These are phyloP conservation scores for Simplicillium aogashimaense DNA, from an alignment of 2,329 filamentous ascomycete species.

Conservation along the genomic window DNA sequence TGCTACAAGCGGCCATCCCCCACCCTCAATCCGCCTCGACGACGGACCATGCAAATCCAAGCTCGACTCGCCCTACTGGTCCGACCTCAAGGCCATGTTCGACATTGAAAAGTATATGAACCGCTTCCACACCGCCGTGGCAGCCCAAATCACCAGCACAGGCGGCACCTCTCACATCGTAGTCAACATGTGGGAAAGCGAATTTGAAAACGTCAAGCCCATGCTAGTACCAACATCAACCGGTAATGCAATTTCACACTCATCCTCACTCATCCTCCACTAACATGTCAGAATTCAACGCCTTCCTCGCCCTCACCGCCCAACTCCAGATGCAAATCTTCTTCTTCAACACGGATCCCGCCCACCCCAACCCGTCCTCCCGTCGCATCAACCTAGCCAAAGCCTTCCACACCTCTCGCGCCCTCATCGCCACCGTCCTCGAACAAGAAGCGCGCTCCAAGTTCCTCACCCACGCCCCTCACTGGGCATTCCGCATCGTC, in stretches of 20 bases:
- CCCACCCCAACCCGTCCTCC: conserved; percentile 22
- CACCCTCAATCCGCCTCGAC: conserved; percentile 39
- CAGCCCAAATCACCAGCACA: conserved; percentile 33
- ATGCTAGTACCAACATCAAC: conserved; percentile 35
- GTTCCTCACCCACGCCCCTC: conserved; percentile 36
- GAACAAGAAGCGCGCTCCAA: conserved; percentile 28
- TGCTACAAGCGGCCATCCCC: conserved; percentile 34
- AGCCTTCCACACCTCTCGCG: conserved; percentile 36
- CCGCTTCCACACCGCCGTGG: conserved; percentile 35
- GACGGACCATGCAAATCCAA: conserved; percentile 31
- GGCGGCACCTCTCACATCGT: conserved; percentile 35
- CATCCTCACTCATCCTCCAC: not conserved
- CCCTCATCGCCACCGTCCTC: conserved; percentile 30
- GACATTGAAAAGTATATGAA: conserved; percentile 42
- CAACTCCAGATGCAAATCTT: conserved; percentile 43
- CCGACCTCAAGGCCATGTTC: conserved; percentile 30
- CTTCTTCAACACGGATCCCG: conserved; percentile 34
- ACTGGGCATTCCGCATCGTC: conserved; percentile 37
- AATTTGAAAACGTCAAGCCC: conserved; percentile 37
- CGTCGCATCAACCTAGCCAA: conserved; percentile 35
- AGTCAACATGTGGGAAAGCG: conserved; percentile 39
- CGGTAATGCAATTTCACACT: conserved; percentile 24
- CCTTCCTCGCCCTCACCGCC: conserved; percentile 37
- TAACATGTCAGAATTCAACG: conserved; percentile 28
- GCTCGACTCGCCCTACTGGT: conserved; percentile 28